Evolutionary conservation across 495 filamentous ascomycete species (phyloP).

Genomic region (Clavariopsis aquatica): DNA sequence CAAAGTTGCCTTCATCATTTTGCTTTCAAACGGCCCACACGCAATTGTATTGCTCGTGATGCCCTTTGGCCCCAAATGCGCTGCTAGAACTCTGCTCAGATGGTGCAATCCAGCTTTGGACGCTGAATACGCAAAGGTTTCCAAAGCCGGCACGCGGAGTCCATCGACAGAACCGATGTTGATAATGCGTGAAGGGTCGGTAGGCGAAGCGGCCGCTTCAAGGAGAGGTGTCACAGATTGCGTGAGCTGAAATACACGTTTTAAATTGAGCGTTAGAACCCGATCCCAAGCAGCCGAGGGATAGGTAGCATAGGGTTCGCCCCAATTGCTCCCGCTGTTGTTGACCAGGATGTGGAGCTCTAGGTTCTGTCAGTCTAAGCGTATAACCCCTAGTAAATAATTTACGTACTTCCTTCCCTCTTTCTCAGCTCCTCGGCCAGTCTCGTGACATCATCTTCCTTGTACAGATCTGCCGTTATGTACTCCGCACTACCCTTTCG

Average conservation of each 20-base stretch:
- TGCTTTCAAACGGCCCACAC: slow-evolving; percentile 78
- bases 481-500: slow-evolving; percentile 64
- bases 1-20: slow-evolving; percentile 80
- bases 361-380: slow-evolving; percentile 28
- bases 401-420: slow-evolving; percentile 59
- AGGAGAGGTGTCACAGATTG: slow-evolving; percentile 71
- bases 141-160: slow-evolving; percentile 62
- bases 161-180: slow-evolving; percentile 77
- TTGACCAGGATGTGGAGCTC: slow-evolving; percentile 77
- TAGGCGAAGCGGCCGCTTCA: slow-evolving; percentile 53
- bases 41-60: slow-evolving; percentile 76
- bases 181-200: slow-evolving; percentile 65
- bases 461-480: slow-evolving; percentile 73
- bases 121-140: slow-evolving; percentile 75
- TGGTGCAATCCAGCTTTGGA: slow-evolving; percentile 76
- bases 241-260: slow-evolving; percentile 77
- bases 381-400: neutral
- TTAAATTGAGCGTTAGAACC: slow-evolving; percentile 76
- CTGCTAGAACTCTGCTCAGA: slow-evolving; percentile 69
- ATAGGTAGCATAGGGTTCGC: slow-evolving; percentile 67
- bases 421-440: slow-evolving; percentile 64
- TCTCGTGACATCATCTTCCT: slow-evolving; percentile 66
- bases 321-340: slow-evolving; percentile 76
- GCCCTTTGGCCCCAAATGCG: slow-evolving; percentile 66
- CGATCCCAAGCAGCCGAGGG: slow-evolving; percentile 67